Base-by-base conservation (phyloP, 1,139 yeast species). In the Saccharomyces pastorianus region DNA sequence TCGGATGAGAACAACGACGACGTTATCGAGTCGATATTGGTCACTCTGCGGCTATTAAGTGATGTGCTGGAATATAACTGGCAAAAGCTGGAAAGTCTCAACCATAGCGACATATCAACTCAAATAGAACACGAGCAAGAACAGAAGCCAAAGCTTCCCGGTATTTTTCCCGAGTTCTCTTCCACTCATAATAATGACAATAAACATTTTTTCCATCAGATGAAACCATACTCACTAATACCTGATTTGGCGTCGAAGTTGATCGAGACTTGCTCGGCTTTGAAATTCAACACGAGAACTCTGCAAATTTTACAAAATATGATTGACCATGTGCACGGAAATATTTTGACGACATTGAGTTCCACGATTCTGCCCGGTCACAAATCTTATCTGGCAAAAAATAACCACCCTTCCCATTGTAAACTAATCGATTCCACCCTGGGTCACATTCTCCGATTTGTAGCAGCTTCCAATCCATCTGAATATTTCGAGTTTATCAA, bases 391-490 rank as follows among this genome's bases (percentile, higher is more conserved):
- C 20, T 56, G 42, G 51, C 32, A 27, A 55, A 50, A 27, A 56
- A 56, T 13, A 56, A 59, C 29, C 17, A 51, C 26, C 57, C 57
- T 23, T 54, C 47, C n/a, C 54, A 59, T 48, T 51, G 59, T n/a
- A 53, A 51, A 27, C 55, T 58, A 31, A 56, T 66, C 23, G 71
- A 65, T 53, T 48, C 59, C 3, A 62, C 67, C 3, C 54, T 65
- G 13, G 63, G 61, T 13, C 62, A 62, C 46, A 58, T 68, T 4
- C 55, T 64, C 34, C 59, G 66, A 44, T 66, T 59, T 51, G 42
- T 61, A 4, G 66, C 70, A 1, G 69, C 71, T 26, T 59, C 71
- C 6, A 68, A 68, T 53, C 65, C 70, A n/a, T 53, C 55, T 8
- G 66, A 65, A 48, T 68, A 58, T 49, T 56, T 56, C 11, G 54